phyloP scores from a whole-genome alignment of 139 green algal species.

The Micractinium conductrix region DNA sequence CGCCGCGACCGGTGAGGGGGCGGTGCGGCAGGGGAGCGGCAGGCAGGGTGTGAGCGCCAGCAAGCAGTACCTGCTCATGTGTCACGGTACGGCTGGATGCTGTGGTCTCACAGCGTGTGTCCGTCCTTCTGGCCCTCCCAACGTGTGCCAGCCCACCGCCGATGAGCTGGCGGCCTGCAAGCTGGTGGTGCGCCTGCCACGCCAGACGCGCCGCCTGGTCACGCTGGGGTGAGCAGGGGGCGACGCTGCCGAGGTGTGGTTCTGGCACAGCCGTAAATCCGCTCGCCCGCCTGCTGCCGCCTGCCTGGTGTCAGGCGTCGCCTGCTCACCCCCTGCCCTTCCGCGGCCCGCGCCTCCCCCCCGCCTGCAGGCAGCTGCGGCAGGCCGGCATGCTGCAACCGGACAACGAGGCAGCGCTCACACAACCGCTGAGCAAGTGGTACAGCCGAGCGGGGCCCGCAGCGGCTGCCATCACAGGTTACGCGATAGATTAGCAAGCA shows the following conservation, averaged over 20 bases:
- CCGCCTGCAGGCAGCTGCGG: constrained; percentile 2
- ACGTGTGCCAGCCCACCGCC: not conserved
- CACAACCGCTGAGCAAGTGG: not conserved
- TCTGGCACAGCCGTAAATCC: not conserved
- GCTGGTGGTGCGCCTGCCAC: not conserved
- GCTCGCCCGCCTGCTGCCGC: no score
- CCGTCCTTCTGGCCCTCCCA: not conserved
- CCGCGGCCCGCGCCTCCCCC: not conserved
- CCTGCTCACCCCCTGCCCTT: not conserved
- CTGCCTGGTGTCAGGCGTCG: not conserved
- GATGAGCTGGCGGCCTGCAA: not conserved
- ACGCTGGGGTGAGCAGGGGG: not conserved
- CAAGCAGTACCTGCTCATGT: not conserved
- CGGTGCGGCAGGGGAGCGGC: not conserved
- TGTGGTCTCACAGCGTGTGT: no score
- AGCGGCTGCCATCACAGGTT: not conserved
- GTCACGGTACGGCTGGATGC: not conserved
- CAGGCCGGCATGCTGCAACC: not conserved
- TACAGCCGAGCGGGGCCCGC: not conserved
- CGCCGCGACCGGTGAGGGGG: not conserved
- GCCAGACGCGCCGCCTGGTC: not conserved
- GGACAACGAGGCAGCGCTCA: not conserved
- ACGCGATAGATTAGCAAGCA: not conserved
- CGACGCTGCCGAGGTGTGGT: not conserved
- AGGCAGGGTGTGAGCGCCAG: not conserved